These are phyloP conservation scores for Phytophthora lateralis DNA, from an alignment of 352 stramenopile species.

Conservation along the genomic window DNA sequence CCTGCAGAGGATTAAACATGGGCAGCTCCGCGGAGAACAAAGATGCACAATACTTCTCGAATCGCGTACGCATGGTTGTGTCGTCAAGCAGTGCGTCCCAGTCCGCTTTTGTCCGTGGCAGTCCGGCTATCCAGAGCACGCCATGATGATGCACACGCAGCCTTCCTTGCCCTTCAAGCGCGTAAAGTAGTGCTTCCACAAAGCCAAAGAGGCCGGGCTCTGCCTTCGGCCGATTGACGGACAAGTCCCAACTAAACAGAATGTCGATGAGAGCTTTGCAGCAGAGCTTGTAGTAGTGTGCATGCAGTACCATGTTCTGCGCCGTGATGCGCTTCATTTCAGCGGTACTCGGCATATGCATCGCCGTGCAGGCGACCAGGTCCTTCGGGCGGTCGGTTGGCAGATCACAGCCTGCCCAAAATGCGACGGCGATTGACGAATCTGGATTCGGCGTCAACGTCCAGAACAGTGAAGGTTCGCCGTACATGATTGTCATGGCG, in stretches of 20 bases:
- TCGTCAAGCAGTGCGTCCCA: slow-evolving; percentile 22
- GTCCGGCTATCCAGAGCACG: slow-evolving; percentile 26
- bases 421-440: slow-evolving; percentile 23
- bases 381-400: slow-evolving; percentile 10
- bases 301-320: slow-evolving; percentile 10
- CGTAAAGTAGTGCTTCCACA: slow-evolving; percentile 27
- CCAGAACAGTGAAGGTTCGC: slow-evolving; percentile 34
- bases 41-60: slow-evolving; percentile 29
- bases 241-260: slow-evolving; percentile 13
- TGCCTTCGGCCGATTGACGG: slow-evolving; percentile 25
- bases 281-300: slow-evolving; percentile 14
- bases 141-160: slow-evolving; percentile 34
- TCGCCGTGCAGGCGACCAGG: background rate
- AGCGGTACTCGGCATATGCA: slow-evolving; percentile 1
- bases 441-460: slow-evolving; percentile 40
- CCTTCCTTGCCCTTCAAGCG: slow-evolving; percentile 26
- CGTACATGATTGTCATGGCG: slow-evolving; percentile 23
- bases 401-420: slow-evolving; percentile 23
- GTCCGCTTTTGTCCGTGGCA: slow-evolving; percentile 29
- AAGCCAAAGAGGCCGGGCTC: slow-evolving; percentile 25
- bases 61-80: slow-evolving; percentile 2
- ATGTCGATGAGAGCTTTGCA: slow-evolving; percentile 5
- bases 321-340: background rate
- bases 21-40: slow-evolving; percentile 29
- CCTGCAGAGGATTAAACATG: slow-evolving; percentile 5